phyloP scores from a whole-genome alignment of 2,329 filamentous ascomycete genomes.

The Volutella citrinella region DNA sequence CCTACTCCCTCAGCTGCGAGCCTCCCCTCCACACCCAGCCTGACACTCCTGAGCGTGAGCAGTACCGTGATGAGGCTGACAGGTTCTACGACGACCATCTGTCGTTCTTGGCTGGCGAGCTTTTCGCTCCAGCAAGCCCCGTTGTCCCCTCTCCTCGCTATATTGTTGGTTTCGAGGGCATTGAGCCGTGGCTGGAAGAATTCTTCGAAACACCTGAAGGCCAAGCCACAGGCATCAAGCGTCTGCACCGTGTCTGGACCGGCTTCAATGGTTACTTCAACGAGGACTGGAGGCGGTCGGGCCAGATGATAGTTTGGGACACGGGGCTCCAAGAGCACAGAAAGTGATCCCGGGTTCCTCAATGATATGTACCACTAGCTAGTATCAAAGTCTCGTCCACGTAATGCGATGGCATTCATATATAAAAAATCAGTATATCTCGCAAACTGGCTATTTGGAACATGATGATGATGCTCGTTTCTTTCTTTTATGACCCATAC shows the following conservation, averaged over 20 bases:
- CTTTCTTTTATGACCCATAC: constrained; percentile 20
- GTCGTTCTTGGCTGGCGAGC: constrained; percentile 53
- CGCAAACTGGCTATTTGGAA: background rate
- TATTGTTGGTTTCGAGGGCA: constrained; percentile 59
- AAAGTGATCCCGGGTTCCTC: too few relatives aligned
- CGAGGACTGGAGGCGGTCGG: constrained; percentile 57
- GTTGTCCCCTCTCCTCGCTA: constrained; percentile 46
- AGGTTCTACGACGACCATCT: constrained; percentile 72
- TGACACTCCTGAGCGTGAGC: constrained; percentile 55
- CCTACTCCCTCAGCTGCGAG: constrained; percentile 86
- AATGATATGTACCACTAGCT: too few relatives aligned
- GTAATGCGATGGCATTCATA: too few relatives aligned
- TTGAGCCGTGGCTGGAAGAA: constrained; percentile 44
- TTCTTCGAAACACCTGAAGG: constrained; percentile 43
- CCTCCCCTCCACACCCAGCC: constrained; percentile 71
- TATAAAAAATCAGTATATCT: background rate
- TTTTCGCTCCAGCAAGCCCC: constrained; percentile 37
- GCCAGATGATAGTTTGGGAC: constrained; percentile 60
- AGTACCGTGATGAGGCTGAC: constrained; percentile 87
- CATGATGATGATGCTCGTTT: constrained; percentile 6
- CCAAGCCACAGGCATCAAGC: constrained; percentile 36
- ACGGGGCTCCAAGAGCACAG: constrained; percentile 39
- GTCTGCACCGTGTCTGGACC: constrained; percentile 49
- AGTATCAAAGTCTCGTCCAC: too few relatives aligned
- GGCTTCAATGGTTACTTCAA: constrained; percentile 61